Evolutionary conservation across 768 basidiomycete genomes (phyloP), one percentile per base, ranked within the genome.

Genomic region (Antrodiella citrinella): DNA sequence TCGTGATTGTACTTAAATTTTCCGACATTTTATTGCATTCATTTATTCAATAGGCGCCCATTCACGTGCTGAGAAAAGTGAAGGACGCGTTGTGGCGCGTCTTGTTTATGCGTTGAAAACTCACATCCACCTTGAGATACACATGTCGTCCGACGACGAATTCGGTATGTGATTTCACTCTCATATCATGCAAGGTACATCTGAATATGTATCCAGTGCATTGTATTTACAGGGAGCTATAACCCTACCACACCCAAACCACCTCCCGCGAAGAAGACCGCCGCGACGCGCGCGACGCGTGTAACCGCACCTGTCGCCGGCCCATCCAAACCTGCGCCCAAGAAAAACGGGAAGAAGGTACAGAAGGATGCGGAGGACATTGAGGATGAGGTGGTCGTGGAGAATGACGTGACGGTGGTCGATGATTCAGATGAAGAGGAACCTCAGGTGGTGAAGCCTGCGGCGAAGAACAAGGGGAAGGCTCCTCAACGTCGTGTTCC

Each of bases 211-310:
- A 42, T 53, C 2, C 41, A 38, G 42, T 24, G 20, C 39, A 1
- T 13, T 13, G n/a, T 0, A n/a, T 5, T 45, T 51, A 25, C 57
- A 56, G 59, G 49, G 13, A 62, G 59, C 45, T 68, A 55, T 47
- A 56, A n/a, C 30, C 7, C 30, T 35, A 65, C 19, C 64, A 64
- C 15, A 62, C 65, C 30, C 66, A 64, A 64, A n/a, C 55, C 50
- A 21, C 48, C 48, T n/a, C 48, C 50, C 9, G 45, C 56, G n/a
- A 64, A 59, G 53, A 60, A 59, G 19, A 5, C 41, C 9, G 51
- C 52, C 52, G 26, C 60, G 49, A 41, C 52, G 54, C 46, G 49
- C 53, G 41, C 55, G 54, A 13, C 47, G 20, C 45, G 45, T 52
- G 23, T 18, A 24, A 24, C 51, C 44, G 58, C 38, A 39, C 59